phyloP scores from a whole-genome alignment of 2,329 filamentous ascomycete species.

The Macrophomina tecta region DNA sequence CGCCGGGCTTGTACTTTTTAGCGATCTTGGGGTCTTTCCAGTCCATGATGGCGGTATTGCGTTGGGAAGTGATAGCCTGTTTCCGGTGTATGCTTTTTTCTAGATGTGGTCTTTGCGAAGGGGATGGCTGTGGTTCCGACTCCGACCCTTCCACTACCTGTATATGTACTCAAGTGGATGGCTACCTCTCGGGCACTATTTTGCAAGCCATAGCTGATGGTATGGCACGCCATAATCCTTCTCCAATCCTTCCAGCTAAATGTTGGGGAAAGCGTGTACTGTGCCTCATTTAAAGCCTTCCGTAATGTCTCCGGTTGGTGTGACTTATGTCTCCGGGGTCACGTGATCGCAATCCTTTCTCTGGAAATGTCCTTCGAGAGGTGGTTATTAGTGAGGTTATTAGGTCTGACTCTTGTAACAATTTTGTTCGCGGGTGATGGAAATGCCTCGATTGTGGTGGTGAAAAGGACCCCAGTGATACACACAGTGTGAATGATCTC shows the following conservation, averaged over 20 bases:
- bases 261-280: not conserved
- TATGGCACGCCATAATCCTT: not conserved
- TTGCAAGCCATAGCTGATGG: not conserved
- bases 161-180: not conserved
- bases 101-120: too few relatives aligned
- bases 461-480: too few relatives aligned
- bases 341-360: not conserved
- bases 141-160: too few relatives aligned
- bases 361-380: not conserved
- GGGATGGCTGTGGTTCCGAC: too few relatives aligned
- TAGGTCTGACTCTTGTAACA: not conserved
- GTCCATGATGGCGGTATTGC: not conserved
- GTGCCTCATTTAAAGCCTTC: not conserved
- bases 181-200: not conserved
- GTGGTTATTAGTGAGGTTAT: not conserved
- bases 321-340: slow-evolving; percentile 11
- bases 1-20: slow-evolving; percentile 37
- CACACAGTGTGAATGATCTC: too few relatives aligned
- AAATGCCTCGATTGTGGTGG: too few relatives aligned
- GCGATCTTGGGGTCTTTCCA: slow-evolving; percentile 34
- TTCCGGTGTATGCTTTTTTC: too few relatives aligned
- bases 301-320: slow-evolving; percentile 12
- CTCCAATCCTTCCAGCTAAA: not conserved
- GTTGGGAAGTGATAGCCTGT: not conserved
- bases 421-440: not conserved